phyloP scores from a whole-genome alignment of 805 yeast species.

The Danielia oregonensis region DNA sequence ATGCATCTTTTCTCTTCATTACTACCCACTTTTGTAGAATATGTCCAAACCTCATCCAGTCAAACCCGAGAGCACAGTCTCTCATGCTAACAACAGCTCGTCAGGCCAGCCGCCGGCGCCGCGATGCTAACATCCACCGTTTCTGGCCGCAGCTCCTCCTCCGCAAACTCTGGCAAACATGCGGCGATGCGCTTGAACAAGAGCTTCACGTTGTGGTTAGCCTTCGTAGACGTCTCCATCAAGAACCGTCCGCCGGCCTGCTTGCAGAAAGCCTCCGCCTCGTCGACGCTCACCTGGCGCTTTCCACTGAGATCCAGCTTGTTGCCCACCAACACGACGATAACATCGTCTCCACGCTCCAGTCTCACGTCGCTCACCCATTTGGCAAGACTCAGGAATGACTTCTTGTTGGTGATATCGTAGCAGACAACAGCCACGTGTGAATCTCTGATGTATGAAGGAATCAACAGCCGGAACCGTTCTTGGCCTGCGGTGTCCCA shows the following conservation, averaged over 20 bases:
- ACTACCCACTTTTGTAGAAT: no score
- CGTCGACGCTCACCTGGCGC: constrained; percentile 78
- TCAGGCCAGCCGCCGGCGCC: constrained; percentile 11
- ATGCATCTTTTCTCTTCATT: background rate
- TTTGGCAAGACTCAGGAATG: constrained; percentile 78
- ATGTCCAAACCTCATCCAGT: no score
- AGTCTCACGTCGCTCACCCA: constrained; percentile 95
- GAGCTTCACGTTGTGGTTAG: constrained; percentile 88
- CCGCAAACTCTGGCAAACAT: constrained; percentile 73
- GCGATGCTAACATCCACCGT: constrained; percentile 39
- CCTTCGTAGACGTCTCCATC: constrained; percentile 92
- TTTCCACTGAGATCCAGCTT: constrained; percentile 76
- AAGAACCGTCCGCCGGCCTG: constrained; percentile 72
- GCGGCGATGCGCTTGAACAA: constrained; percentile 89
- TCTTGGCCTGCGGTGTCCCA: constrained; percentile 99
- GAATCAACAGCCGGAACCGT: constrained; percentile 89
- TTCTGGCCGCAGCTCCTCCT: constrained; percentile 24
- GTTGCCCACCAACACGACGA: constrained; percentile 88
- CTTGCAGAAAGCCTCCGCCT: constrained; percentile 76
- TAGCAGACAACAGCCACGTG: constrained; percentile 97
- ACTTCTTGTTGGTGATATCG: constrained; percentile 82
- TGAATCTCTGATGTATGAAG: constrained; percentile 92
- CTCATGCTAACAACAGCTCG: constrained; percentile 10
- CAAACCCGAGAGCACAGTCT: no score
- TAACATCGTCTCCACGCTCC: constrained; percentile 88